Conservation (phyloP, 2,329 filamentous ascomycete species). For the Exophiala oligosperma region DNA sequence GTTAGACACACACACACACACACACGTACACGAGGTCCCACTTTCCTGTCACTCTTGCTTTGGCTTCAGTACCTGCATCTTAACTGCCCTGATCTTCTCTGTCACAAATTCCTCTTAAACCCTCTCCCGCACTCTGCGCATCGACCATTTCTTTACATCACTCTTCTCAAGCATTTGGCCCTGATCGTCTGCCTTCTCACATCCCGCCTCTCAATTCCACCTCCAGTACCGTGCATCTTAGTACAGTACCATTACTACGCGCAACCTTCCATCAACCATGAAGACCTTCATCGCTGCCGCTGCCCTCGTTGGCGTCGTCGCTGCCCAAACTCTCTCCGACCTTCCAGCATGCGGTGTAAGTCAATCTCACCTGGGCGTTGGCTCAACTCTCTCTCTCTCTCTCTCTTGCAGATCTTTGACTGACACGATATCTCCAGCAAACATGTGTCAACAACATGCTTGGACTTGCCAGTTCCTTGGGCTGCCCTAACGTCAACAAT, state of each 20-base stretch:
- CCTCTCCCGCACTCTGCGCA: neutral
- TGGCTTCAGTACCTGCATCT: conserved; percentile 1
- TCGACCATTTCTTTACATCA: conserved; percentile 2
- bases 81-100: neutral
- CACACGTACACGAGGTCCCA: neutral
- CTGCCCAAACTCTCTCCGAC: conserved; percentile 26
- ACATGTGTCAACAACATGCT: conserved; percentile 49
- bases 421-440: conserved; percentile 35
- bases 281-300: conserved; percentile 30
- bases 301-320: conserved; percentile 25
- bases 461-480: conserved; percentile 39
- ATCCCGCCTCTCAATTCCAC: conserved; percentile 1
- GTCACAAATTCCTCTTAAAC: conserved; percentile 1
- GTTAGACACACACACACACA: neutral
- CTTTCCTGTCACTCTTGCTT: conserved; percentile 1
- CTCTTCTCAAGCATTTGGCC: conserved; percentile 11
- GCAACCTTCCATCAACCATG: conserved; percentile 28
- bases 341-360: conserved; percentile 33
- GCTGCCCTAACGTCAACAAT: conserved; percentile 34
- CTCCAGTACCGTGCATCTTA: conserved; percentile 25
- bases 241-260: conserved; percentile 25
- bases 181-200: conserved; percentile 10
- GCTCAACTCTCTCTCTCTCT: neutral
- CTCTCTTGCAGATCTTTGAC: neutral
- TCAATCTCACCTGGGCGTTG: conserved; percentile 1